Evolutionary conservation across 306 rosid genomes (phyloP).

Genomic region (Begonia fuchsioides): DNA sequence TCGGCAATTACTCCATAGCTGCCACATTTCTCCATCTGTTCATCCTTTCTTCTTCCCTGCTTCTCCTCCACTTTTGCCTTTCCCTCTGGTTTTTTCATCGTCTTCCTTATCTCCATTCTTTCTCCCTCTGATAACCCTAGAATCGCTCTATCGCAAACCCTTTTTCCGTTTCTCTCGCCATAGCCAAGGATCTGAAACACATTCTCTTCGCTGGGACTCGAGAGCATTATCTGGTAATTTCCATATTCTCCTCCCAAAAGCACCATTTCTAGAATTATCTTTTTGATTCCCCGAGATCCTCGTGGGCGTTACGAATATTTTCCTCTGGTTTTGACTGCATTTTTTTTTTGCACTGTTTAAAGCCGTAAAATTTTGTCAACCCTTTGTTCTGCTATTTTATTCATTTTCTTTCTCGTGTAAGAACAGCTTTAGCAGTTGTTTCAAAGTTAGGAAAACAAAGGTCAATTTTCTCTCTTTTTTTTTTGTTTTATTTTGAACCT

Average conservation of each 20-base stretch:
- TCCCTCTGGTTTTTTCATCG: slow-evolving; percentile 1
- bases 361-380: slow-evolving; percentile 15
- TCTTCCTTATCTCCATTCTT: slow-evolving; percentile 10
- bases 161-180: slow-evolving; percentile 6
- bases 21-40: slow-evolving; percentile 40
- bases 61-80: background rate
- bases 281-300: slow-evolving; percentile 46
- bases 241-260: too few species aligned
- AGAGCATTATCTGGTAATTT: too few species aligned
- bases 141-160: slow-evolving; percentile 2
- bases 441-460: background rate
- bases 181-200: slow-evolving; percentile 8
- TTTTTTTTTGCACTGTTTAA: slow-evolving; percentile 1
- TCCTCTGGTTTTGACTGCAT: slow-evolving; percentile 8
- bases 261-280: too few species aligned
- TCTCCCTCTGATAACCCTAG: background rate
- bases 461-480: slow-evolving; percentile 1
- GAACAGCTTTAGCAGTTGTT: background rate
- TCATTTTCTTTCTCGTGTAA: slow-evolving; percentile 9
- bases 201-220: too few species aligned
- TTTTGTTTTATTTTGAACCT: background rate
- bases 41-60: slow-evolving; percentile 17
- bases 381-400: slow-evolving; percentile 8
- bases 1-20: slow-evolving; percentile 84
- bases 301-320: slow-evolving; percentile 13